A percentile compares a stretch with the other conserved stretches of the same genome.
phyloP scores from a whole-genome alignment of 2,329 filamentous ascomycete genomes.

The Monilinia laxa region DNA sequence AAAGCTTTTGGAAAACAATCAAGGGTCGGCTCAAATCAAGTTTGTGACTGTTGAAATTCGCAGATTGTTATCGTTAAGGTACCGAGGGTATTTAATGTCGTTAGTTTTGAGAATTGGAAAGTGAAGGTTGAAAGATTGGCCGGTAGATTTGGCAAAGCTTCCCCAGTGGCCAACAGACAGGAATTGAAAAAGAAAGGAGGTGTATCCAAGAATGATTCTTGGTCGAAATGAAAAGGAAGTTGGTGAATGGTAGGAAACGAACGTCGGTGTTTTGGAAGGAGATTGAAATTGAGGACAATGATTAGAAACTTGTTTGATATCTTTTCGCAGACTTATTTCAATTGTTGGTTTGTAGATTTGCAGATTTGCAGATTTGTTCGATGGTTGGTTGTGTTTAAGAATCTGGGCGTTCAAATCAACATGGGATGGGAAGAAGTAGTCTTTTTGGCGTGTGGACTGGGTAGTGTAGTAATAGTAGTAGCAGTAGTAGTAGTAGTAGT shows the following conservation, averaged over 20 bases:
- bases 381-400: slow-evolving; percentile 1
- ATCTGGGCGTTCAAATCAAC: slow-evolving; percentile 1
- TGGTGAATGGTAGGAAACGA: slow-evolving; percentile 6
- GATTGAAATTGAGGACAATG: not conserved
- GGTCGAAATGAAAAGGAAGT: not conserved
- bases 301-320: not conserved
- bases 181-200: slow-evolving; percentile 13
- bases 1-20: not conserved
- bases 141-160: not conserved
- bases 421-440: not conserved
- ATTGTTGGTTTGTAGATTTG: not conserved
- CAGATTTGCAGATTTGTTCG: not conserved
- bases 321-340: not conserved
- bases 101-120: not conserved
- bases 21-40: not conserved
- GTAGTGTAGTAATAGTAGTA: no score
- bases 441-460: not conserved
- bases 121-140: not conserved
- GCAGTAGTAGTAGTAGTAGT: not conserved
- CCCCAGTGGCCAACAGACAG: not conserved
- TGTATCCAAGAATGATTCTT: slow-evolving; percentile 19
- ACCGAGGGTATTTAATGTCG: not conserved
- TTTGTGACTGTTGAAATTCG: not conserved
- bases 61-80: not conserved
- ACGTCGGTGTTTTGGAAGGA: slow-evolving; percentile 1